A percentile compares a stretch with the other conserved stretches of the same genome.
Conservation (phyloP, 257 asterid species). For the Penstemon barbatus region DNA sequence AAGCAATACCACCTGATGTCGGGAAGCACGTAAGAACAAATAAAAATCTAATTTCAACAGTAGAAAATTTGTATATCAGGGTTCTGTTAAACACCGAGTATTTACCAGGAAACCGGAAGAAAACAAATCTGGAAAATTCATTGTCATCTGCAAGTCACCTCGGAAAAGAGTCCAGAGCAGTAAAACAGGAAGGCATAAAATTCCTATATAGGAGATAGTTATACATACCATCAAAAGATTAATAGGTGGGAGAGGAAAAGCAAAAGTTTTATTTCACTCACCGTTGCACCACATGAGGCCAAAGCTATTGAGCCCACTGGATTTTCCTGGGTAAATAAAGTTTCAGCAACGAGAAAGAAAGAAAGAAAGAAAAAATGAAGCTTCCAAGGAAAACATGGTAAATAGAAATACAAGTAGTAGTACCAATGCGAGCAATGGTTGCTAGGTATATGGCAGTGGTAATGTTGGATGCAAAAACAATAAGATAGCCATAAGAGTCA, state of each 20-base stretch:
- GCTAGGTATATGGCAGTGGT: slow-evolving; percentile 88
- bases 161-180: slow-evolving; percentile 66
- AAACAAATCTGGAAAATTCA: slow-evolving; percentile 60
- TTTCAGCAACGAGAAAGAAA: slow-evolving; percentile 32
- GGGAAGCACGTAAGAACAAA: neutral
- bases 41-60: slow-evolving; percentile 14
- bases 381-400: slow-evolving; percentile 16
- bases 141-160: slow-evolving; percentile 68
- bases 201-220: slow-evolving; percentile 39
- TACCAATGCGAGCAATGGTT: slow-evolving; percentile 88
- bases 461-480: slow-evolving; percentile 76
- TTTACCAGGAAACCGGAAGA: slow-evolving; percentile 92
- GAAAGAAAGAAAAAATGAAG: slow-evolving; percentile 26
- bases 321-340: slow-evolving; percentile 60
- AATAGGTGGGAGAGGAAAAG: neutral
- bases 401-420: slow-evolving; percentile 27
- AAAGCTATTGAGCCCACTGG: slow-evolving; percentile 89
- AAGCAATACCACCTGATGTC: slow-evolving; percentile 63
- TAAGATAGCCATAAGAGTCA: slow-evolving; percentile 67
- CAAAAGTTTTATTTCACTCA: slow-evolving; percentile 24
- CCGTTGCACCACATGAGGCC: slow-evolving; percentile 99
- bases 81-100: slow-evolving; percentile 12
- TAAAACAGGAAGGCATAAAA: slow-evolving; percentile 56
- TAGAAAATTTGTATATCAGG: no score
- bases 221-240: neutral